Evolutionary conservation across 352 stramenopile species (phyloP).

Genomic region (Phytophthora cryptogea): DNA sequence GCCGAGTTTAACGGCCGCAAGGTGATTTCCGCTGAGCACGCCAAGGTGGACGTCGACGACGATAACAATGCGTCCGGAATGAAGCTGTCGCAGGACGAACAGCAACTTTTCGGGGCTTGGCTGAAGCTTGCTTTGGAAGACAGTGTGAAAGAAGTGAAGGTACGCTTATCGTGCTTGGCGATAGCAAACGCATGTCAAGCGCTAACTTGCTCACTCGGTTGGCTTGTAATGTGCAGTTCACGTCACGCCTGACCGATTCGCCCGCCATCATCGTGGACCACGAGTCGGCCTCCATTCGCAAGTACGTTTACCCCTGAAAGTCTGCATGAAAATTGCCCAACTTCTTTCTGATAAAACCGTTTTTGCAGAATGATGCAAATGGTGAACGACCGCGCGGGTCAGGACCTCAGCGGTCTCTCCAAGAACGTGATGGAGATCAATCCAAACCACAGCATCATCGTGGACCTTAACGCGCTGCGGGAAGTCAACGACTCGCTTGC

Average conservation of each 20-base stretch:
- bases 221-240: constrained; percentile 50
- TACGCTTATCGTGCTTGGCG: constrained; percentile 12
- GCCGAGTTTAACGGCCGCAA: constrained; percentile 96
- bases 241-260: constrained; percentile 93
- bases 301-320: constrained; percentile 48
- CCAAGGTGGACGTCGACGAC: constrained; percentile 92
- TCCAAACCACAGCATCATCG: constrained; percentile 96
- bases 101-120: constrained; percentile 92
- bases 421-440: constrained; percentile 99
- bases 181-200: background rate
- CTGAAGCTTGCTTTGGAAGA: constrained; percentile 92
- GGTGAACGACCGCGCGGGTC: constrained; percentile 88
- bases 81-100: constrained; percentile 88
- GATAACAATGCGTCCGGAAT: constrained; percentile 46
- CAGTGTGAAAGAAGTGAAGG: constrained; percentile 88
- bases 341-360: background rate
- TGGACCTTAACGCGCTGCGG: constrained; percentile 91
- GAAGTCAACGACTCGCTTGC: constrained; percentile 84
- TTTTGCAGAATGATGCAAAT: constrained; percentile 97
- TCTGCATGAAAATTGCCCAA: background rate
- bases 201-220: constrained; percentile 2
- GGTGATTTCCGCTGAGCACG: constrained; percentile 96
- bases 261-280: constrained; percentile 99
- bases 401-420: constrained; percentile 50
- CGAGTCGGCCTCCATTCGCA: constrained; percentile 96